A percentile compares a stretch with the other conserved stretches of the same genome.
These are phyloP conservation scores for Mikania micrantha DNA, from an alignment of 129 eudicot species.

Conservation along the genomic window DNA sequence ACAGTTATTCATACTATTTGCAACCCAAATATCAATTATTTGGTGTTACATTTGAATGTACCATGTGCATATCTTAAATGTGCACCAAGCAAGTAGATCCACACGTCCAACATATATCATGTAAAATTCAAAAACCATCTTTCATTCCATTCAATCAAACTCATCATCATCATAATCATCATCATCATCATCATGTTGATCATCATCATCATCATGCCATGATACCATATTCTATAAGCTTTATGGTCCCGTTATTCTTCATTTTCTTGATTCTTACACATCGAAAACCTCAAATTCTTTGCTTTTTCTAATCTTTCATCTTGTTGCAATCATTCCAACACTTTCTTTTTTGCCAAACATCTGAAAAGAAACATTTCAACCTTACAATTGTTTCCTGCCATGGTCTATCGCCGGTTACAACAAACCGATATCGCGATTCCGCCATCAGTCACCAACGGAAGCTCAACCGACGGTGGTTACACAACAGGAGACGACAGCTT, in stretches of 20 bases:
- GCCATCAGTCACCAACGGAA: constrained; percentile 18
- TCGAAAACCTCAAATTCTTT: constrained; percentile 15
- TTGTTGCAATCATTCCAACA: constrained; percentile 52
- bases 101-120: constrained; percentile 17
- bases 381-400: not conserved
- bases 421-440: constrained; percentile 30
- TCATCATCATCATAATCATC: constrained; percentile 4
- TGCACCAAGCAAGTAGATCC: constrained; percentile 8
- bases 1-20: not conserved
- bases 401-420: constrained; percentile 23
- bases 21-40: not conserved
- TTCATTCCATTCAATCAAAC: constrained; percentile 2
- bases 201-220: constrained; percentile 1
- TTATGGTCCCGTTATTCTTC: constrained; percentile 41
- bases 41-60: not conserved
- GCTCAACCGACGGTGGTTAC: constrained; percentile 9
- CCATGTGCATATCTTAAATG: constrained; percentile 7
- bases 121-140: constrained; percentile 2
- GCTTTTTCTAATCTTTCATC: constrained; percentile 31
- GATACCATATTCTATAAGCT: constrained; percentile 18
- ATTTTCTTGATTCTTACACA: constrained; percentile 32
- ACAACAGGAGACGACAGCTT: constrained; percentile 31
- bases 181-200: not conserved
- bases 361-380: not conserved
- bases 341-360: constrained; percentile 1